These are phyloP conservation scores for Helicostylum pulchrum DNA, from an alignment of 192 early-diverging fungal species.

Conservation along the genomic window DNA sequence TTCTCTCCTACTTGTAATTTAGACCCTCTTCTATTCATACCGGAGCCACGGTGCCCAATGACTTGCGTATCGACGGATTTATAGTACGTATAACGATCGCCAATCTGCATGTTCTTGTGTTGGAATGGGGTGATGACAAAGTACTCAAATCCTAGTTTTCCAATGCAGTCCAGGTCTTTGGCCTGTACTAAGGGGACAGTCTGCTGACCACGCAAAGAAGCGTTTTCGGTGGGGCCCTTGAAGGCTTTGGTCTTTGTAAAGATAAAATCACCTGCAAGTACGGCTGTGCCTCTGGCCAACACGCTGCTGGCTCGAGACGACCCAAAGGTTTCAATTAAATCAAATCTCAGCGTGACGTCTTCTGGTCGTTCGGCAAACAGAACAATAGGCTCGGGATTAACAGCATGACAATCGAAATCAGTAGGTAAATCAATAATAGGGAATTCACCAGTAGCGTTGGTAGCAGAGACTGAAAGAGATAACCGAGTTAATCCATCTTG, in stretches of 20 bases:
- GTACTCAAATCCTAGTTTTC: slow-evolving; percentile 56
- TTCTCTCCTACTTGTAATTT: slow-evolving; percentile 88
- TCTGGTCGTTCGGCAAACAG: slow-evolving; percentile 48
- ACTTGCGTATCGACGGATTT: slow-evolving; percentile 63
- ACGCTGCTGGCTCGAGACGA: slow-evolving; percentile 37
- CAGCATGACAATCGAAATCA: slow-evolving; percentile 28
- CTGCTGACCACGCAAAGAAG: slow-evolving; percentile 50
- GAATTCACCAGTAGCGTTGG: slow-evolving; percentile 56
- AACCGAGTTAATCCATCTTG: slow-evolving; percentile 13
- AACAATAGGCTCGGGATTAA: slow-evolving; percentile 53
- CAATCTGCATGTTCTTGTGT: slow-evolving; percentile 53
- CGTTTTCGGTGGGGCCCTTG: slow-evolving; percentile 36
- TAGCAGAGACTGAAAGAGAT: slow-evolving; percentile 58
- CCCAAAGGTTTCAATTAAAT: slow-evolving; percentile 56
- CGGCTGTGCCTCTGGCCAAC: slow-evolving; percentile 54
- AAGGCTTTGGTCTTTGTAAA: slow-evolving; percentile 31
- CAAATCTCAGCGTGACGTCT: slow-evolving; percentile 53
- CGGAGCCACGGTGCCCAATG: slow-evolving; percentile 88
- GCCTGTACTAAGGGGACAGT: slow-evolving; percentile 56
- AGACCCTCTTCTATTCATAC: slow-evolving; percentile 70
- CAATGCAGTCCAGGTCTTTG: slow-evolving; percentile 50
- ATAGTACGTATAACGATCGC: slow-evolving; percentile 55
- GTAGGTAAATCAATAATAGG: slow-evolving; percentile 54
- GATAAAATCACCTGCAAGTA: slow-evolving; percentile 50
- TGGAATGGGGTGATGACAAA: slow-evolving; percentile 62